Evolutionary conservation across 1,139 yeast genomes (phyloP).

Genomic region (Yamadazyma buinensis): DNA sequence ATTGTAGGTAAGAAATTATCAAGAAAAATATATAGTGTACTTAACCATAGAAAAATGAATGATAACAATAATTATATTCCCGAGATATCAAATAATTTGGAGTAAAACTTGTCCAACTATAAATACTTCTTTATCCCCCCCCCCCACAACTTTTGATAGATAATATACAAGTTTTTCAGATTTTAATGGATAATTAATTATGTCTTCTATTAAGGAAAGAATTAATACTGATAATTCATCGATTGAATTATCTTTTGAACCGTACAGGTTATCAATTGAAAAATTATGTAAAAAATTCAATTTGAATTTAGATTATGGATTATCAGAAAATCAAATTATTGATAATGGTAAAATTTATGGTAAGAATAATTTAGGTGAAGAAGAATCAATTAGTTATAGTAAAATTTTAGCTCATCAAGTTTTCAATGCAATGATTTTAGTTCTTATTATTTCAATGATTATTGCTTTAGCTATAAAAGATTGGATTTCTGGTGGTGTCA

Average conservation of each 20-base stretch:
- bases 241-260: conserved; percentile 13
- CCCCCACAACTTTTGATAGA: too few relatives aligned
- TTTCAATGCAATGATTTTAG: conserved; percentile 79
- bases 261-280: conserved; percentile 31
- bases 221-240: conserved; percentile 15
- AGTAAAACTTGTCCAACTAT: too few relatives aligned
- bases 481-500: conserved; percentile 84
- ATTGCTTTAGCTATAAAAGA: conserved; percentile 73
- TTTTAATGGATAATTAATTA: too few relatives aligned
- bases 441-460: conserved; percentile 67
- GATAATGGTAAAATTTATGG: conserved; percentile 38
- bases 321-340: conserved; percentile 34
- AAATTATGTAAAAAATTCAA: conserved; percentile 33
- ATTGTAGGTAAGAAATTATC: too few relatives aligned
- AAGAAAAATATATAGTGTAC: too few relatives aligned
- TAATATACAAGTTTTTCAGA: too few relatives aligned
- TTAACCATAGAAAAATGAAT: too few relatives aligned
- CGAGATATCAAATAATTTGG: too few relatives aligned
- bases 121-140: too few relatives aligned
- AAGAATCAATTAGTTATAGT: conserved; percentile 51
- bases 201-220: conserved; percentile 10
- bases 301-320: conserved; percentile 47
- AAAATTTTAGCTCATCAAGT: conserved; percentile 65
- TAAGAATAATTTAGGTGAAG: conserved; percentile 60
- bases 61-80: too few relatives aligned